Evolutionary conservation across 192 early-diverging fungal species (phyloP).

Genomic region (Lunasporangiospora selenospora): DNA sequence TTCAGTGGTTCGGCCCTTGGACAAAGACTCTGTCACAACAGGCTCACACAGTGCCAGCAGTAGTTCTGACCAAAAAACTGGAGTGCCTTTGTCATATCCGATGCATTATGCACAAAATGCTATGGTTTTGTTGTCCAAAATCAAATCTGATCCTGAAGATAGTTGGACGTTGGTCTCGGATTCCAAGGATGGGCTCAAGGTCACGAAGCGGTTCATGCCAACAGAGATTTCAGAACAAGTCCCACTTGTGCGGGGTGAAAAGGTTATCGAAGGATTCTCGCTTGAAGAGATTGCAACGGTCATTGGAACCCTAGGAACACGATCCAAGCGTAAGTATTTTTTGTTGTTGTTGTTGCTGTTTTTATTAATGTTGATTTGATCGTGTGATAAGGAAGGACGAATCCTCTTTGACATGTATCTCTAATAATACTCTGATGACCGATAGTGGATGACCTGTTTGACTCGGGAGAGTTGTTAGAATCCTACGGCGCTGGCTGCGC

Average conservation of each 20-base stretch:
- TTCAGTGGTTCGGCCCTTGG: no score
- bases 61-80: background rate
- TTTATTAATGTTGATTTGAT: no score
- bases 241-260: conserved; percentile 52
- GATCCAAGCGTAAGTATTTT: conserved; percentile 26
- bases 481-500: conserved; percentile 50
- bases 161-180: conserved; percentile 53
- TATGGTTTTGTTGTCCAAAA: conserved; percentile 39
- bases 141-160: conserved; percentile 49
- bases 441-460: conserved; percentile 48
- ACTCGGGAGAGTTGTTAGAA: conserved; percentile 41
- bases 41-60: background rate
- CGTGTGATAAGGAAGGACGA: no score
- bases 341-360: background rate
- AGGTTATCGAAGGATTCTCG: conserved; percentile 60
- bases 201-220: conserved; percentile 51
- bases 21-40: background rate
- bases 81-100: background rate
- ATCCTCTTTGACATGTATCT: background rate
- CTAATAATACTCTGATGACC: no score
- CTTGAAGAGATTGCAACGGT: conserved; percentile 58
- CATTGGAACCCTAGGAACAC: conserved; percentile 48
- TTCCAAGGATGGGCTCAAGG: conserved; percentile 44
- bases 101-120: conserved; percentile 29
- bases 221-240: conserved; percentile 52